Evolutionary conservation across 345 rosid species (phyloP).

Genomic region (Draba incana): DNA sequence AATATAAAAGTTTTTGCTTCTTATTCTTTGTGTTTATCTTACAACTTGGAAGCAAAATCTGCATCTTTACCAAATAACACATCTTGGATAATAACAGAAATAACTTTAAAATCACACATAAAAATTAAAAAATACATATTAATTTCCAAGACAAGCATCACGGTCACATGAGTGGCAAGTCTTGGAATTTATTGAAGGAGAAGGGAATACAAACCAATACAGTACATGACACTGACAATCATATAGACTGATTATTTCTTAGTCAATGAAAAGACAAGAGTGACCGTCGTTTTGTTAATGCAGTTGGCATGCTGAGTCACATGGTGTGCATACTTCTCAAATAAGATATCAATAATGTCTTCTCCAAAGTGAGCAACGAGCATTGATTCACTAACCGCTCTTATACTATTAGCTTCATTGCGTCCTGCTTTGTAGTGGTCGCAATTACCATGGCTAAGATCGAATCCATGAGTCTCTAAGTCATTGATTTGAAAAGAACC

Average conservation of each 20-base stretch:
- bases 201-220: neutral
- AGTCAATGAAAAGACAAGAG: constrained; percentile 34
- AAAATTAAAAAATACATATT: neutral
- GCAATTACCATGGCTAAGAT: constrained; percentile 28
- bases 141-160: neutral
- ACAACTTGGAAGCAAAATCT: neutral
- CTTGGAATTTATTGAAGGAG: constrained; percentile 10
- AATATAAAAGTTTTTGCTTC: constrained; percentile 8
- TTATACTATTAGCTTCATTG: constrained; percentile 44
- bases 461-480: constrained; percentile 34
- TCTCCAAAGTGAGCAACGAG: constrained; percentile 41
- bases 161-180: constrained; percentile 2
- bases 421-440: constrained; percentile 5
- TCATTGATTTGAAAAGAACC: constrained; percentile 47
- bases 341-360: constrained; percentile 36
- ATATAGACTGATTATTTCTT: constrained; percentile 13
- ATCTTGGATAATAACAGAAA: neutral
- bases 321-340: constrained; percentile 41
- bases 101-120: neutral
- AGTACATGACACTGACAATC: neutral
- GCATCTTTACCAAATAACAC: neutral
- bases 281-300: constrained; percentile 27
- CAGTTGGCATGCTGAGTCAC: constrained; percentile 23
- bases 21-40: neutral
- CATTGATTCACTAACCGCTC: constrained; percentile 40